A percentile compares a stretch with the other conserved stretches of the same genome.
These are phyloP conservation scores for Starmerella etchellsii DNA, from an alignment of 805 yeast species.

Conservation along the genomic window DNA sequence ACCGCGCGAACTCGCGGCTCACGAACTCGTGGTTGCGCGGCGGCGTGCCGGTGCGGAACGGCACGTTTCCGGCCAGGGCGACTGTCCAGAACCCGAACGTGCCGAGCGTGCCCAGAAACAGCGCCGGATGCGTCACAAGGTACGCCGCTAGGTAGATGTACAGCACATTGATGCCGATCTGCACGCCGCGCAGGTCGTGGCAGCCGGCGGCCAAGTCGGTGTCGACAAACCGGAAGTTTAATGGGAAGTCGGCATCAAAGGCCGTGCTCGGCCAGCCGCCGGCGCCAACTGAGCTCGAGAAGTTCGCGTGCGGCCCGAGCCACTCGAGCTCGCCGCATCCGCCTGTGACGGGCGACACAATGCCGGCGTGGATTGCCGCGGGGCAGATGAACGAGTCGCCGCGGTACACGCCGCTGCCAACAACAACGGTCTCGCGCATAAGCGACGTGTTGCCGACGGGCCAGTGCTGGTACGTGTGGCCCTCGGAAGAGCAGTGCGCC, in stretches of 20 bases:
- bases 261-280: conserved; percentile 37
- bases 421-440: conserved; percentile 56
- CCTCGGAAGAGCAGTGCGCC: conserved; percentile 68
- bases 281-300: conserved; percentile 37
- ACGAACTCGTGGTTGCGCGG: conserved; percentile 47
- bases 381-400: conserved; percentile 86
- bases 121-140: conserved; percentile 39
- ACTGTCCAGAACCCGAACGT: conserved; percentile 77
- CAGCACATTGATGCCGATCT: conserved; percentile 45
- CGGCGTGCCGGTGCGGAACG: conserved; percentile 32
- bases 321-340: conserved; percentile 61
- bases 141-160: conserved; percentile 38
- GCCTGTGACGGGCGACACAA: conserved; percentile 58
- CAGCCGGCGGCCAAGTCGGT: conserved; percentile 29
- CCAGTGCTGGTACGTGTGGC: conserved; percentile 60
- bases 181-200: conserved; percentile 50
- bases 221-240: conserved; percentile 50
- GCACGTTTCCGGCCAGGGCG: conserved; percentile 69
- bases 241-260: conserved; percentile 64
- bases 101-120: conserved; percentile 48
- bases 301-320: conserved; percentile 39
- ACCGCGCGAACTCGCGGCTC: conserved; percentile 58
- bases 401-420: conserved; percentile 64
- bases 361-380: conserved; percentile 78
- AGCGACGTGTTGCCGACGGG: conserved; percentile 59